Evolutionary conservation across 2,329 filamentous ascomycete species (phyloP).

Genomic region (Xylaria sp.): DNA sequence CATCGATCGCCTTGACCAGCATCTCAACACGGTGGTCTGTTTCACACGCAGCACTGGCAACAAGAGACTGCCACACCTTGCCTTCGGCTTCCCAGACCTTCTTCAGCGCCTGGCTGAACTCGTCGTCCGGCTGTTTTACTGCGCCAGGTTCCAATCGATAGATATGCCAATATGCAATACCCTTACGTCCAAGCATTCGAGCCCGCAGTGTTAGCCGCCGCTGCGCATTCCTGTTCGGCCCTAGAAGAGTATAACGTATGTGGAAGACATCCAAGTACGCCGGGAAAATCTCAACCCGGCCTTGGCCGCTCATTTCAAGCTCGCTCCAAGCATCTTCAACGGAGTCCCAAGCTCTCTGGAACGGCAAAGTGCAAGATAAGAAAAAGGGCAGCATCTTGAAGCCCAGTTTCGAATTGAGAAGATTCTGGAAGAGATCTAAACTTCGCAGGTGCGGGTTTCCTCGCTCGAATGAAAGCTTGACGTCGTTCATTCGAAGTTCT

Average conservation of each 20-base stretch:
- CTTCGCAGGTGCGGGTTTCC: conserved; percentile 70
- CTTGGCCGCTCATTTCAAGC: conserved; percentile 46
- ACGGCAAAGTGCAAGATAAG: conserved; percentile 63
- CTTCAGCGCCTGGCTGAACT: conserved; percentile 32
- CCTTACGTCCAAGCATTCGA: conserved; percentile 51
- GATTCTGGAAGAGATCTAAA: conserved; percentile 60
- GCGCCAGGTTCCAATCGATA: conserved; percentile 39
- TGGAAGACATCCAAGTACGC: conserved; percentile 60
- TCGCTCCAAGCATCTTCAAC: conserved; percentile 60
- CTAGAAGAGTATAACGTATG: conserved; percentile 54
- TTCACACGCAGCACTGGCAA: conserved; percentile 46
- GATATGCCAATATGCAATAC: conserved; percentile 56
- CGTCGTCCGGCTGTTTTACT: conserved; percentile 31
- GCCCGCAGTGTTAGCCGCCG: conserved; percentile 55
- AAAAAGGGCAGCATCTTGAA: conserved; percentile 58
- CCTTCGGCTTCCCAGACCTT: conserved; percentile 35
- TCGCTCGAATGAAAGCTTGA: conserved; percentile 61
- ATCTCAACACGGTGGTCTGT: conserved; percentile 46
- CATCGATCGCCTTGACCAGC: conserved; percentile 52
- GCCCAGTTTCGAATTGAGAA: conserved; percentile 42
- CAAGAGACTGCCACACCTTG: conserved; percentile 34
- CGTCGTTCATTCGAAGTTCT: conserved; percentile 56
- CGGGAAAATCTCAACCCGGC: conserved; percentile 54
- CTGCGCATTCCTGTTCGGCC: conserved; percentile 29
- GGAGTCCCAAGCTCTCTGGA: conserved; percentile 63